Base-by-base conservation (phyloP, 2,329 filamentous ascomycete species). In the Colletotrichum godetiae region DNA sequence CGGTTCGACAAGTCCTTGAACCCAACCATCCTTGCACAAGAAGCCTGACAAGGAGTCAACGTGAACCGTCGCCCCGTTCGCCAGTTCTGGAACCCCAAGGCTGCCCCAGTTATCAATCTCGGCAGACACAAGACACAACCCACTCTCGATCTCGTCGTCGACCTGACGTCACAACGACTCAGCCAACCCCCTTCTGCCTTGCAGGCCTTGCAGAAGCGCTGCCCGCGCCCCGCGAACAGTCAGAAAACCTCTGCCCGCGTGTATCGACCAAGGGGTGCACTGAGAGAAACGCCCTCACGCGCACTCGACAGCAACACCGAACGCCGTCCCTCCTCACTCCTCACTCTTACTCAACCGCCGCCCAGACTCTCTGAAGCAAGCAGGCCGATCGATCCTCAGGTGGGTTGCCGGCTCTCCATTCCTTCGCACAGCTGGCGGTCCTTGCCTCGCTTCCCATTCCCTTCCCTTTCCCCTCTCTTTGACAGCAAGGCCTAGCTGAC, bases 331-430 rank as follows among this genome's bases (percentile, higher is more conserved):
- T 68, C 49, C 35, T 52, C 22, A 35, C n/a, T 19, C 37, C 37
- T 19, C 37, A 19, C 15, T 19, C 15, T 58, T 19, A 37, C 61
- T 15, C 56, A 70, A 71, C n/a, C 56, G 35, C 60, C 42, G 42
- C 42, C 42, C 61, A 27, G 35, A 53, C 24, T 52, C 35, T 33
- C 67, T 55, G 46, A 61, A 73, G 55, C 35, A 66, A 42, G 37
- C 37, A 42, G 19, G 37, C 15, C 37, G 37, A 19, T 42, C 67
- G 60, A 66, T 73, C 49, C 55, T 53, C 29, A 71, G 71, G 71
- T 73, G 71, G 71, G 67, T 73, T 49, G 71, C 60, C 67, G 27
- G 46, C 49, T 71, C 56, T 71, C 56, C 56, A 22, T 71, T 73
- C 61, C 55, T n/a, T 27, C 46, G n/a, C 27, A 31, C 35, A 33